Base-by-base conservation (phyloP, 2,329 filamentous ascomycete species). In the Aspergillus ibericus region DNA sequence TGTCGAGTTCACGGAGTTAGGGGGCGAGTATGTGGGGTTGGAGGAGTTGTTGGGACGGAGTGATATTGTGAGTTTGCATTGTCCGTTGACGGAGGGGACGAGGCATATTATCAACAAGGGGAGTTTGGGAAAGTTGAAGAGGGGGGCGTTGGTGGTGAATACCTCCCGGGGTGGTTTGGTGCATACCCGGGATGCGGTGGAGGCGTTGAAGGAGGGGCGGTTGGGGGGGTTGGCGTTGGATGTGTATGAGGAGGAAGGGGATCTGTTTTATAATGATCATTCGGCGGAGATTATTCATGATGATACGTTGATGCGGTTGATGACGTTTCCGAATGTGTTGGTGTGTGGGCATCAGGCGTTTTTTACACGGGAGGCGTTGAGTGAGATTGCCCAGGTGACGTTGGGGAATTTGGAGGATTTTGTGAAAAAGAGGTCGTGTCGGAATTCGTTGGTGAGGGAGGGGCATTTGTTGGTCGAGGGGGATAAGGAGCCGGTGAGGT, bases 331-430 rank as follows among this genome's bases (percentile, higher is more conserved):
- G 59, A 89, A 89, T 62, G 87, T 88, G 3, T 71, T 90, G 46
- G 76, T 90, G 59, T 87, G 83, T 62, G 86, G 87, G 0, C 87
- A 90, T 65, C 87, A 89, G 76, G 87, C 85, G 1, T 90, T 89
- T 74, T 87, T 90, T 66, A 89, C 87, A 5, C 76, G 82, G 34
- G 86, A 89, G 73, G 87, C 87, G 1, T 73, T 90, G 50, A 75
- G 77, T 7, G 85, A 88, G 73, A 90, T 89, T 65, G 82, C 86
- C 1, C 80, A 82, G 47, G 82, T 79, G 53, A 88, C 86, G 1
- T 66, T 88, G 60, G 72, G 75, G 56, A 89, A 88, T 68, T 67
- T 87, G 3, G 76, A 65, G 16, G 70, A 74, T 58, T 74, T 72
- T 56, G 57, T 59, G n/a, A 36, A 54, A 15, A 64, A 57, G 10